Conservation (phyloP, 108 stramenopile genomes). For the Cyclotella atomus region DNA sequence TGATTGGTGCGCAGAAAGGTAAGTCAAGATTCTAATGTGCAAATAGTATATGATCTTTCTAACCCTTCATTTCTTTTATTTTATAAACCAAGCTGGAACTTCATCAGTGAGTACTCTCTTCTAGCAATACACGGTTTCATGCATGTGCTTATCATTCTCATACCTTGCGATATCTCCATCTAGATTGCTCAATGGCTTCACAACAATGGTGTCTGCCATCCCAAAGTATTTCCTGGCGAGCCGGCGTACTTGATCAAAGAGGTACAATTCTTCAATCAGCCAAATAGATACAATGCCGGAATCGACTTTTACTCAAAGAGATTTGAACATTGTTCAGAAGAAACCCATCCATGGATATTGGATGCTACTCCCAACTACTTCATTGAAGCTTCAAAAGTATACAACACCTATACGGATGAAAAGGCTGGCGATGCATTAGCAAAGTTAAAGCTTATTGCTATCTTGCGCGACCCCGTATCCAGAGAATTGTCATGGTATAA, state of each 20-base stretch:
- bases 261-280: conserved; percentile 50
- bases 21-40: neutral
- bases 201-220: neutral
- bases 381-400: conserved; percentile 13
- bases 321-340: conserved; percentile 15
- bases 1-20: conserved; percentile 4
- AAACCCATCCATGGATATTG: neutral
- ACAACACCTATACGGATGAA: neutral
- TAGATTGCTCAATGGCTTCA: neutral
- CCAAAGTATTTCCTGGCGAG: neutral
- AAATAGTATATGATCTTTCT: too few species aligned
- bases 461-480: conserved; percentile 32
- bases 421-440: neutral
- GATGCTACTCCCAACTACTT: conserved; percentile 30
- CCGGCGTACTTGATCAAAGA: neutral
- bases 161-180: neutral
- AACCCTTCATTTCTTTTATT: neutral
- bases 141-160: neutral
- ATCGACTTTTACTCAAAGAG: conserved; percentile 45
- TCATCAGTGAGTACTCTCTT: neutral
- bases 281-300: conserved; percentile 32
- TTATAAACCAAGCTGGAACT: neutral
- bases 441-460: conserved; percentile 30
- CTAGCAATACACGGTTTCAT: neutral
- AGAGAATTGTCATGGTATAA: conserved; percentile 28